phyloP scores from a whole-genome alignment of 2,329 filamentous ascomycete genomes.

The Coniochaeta sp. region DNA sequence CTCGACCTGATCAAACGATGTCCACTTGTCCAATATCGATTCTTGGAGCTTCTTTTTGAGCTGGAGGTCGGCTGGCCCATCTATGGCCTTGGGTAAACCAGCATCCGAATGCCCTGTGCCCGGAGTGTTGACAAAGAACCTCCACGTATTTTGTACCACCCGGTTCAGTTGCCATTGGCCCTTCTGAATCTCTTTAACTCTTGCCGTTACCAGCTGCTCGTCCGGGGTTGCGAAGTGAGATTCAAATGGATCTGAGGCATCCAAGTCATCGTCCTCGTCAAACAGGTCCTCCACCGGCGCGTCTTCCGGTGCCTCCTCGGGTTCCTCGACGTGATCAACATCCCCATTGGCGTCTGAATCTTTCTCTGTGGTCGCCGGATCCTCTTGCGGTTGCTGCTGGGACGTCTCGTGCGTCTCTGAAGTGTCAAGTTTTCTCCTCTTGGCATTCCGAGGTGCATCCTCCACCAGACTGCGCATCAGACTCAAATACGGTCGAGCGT shows the following conservation, averaged over 20 bases:
- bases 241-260: constrained; percentile 65
- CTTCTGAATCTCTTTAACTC: constrained; percentile 41
- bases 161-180: constrained; percentile 45
- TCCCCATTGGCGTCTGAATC: constrained; percentile 25
- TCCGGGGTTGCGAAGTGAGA: constrained; percentile 68
- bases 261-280: constrained; percentile 41
- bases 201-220: constrained; percentile 48
- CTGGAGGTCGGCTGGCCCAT: constrained; percentile 40
- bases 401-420: constrained; percentile 13
- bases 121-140: constrained; percentile 40
- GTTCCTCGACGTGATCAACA: constrained; percentile 37
- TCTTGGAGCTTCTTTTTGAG: constrained; percentile 65
- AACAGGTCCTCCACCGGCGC: constrained; percentile 13
- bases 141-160: constrained; percentile 35
- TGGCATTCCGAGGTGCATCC: constrained; percentile 33
- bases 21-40: constrained; percentile 42
- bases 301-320: constrained; percentile 32
- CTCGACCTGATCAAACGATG: constrained; percentile 54
- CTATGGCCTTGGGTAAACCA: constrained; percentile 25
- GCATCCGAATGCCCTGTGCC: constrained; percentile 25
- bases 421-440: constrained; percentile 50
- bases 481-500: constrained; percentile 45
- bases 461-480: constrained; percentile 51
- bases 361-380: constrained; percentile 13
- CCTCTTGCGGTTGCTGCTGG: constrained; percentile 3